phyloP scores from a whole-genome alignment of 2,329 filamentous ascomycete genomes.

The Neonectria coccinea region DNA sequence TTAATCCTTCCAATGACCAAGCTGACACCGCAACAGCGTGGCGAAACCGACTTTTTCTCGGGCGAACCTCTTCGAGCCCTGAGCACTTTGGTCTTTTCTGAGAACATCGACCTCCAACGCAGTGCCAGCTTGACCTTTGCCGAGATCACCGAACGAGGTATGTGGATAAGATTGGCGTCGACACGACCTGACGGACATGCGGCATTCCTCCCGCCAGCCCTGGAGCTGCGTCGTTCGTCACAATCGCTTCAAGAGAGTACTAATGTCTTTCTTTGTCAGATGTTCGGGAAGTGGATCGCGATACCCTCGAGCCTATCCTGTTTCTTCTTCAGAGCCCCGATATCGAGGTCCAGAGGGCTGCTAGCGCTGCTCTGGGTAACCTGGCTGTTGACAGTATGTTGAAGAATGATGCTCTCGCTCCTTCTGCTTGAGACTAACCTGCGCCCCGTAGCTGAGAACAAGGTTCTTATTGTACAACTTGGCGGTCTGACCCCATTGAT shows the following conservation, averaged over 20 bases:
- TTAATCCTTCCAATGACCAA: conserved; percentile 11
- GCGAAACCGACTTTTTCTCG: conserved; percentile 97
- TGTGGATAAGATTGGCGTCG: conserved; percentile 39
- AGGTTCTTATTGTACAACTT: conserved; percentile 93
- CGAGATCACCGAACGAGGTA: conserved; percentile 98
- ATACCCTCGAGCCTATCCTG: conserved; percentile 95
- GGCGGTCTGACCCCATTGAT: conserved; percentile 92
- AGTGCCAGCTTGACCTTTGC: conserved; percentile 98
- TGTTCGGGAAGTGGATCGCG: conserved; percentile 93
- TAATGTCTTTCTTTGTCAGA: conserved; percentile 66
- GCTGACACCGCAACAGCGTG: conserved; percentile 71
- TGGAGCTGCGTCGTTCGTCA: neutral
- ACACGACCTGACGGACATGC: neutral
- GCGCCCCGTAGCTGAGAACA: conserved; percentile 84
- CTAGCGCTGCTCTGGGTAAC: conserved; percentile 95
- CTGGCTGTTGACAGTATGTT: conserved; percentile 92
- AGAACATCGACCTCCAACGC: conserved; percentile 97
- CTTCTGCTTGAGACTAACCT: conserved; percentile 55
- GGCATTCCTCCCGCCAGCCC: neutral
- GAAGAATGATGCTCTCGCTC: conserved; percentile 4
- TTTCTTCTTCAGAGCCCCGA: conserved; percentile 95
- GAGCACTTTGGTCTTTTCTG: conserved; percentile 96
- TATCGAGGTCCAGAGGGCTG: conserved; percentile 96
- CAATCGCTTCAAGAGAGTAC: neutral
- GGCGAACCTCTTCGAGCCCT: conserved; percentile 93